Evolutionary conservation across 306 rosid genomes (phyloP), one percentile per base, ranked within the genome.

Genomic region (Inga oerstediana): DNA sequence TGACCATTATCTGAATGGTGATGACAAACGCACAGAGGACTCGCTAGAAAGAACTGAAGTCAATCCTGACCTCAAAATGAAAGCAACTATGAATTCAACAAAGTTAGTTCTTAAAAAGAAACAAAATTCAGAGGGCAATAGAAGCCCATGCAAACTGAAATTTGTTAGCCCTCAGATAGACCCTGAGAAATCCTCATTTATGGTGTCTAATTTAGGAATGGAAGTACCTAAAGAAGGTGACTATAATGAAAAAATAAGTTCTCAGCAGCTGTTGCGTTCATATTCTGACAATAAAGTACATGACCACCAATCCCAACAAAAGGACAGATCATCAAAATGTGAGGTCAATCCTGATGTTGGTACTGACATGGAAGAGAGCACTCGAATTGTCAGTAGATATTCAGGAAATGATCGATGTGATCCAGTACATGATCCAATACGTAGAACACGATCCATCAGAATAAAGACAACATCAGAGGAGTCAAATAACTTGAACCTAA

Each of bases 401-500:
- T 86, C 80, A 80, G 87, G 74, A 59, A 39, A 34, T 81, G 86
- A 74, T 84, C 81, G 69, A 51, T 62, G 81, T 69, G 85, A 79
- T 80, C 52, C 81, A 62, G 83, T 24, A 41, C 79, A 77, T 48
- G 93, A 89, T 86, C 88, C 90, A 35, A 51, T 74, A 46, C 90
- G 86, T 15, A 86, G 94, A 85, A 76, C 87, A 75, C 88, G 92
- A 73, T 87, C 95, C 78, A 72, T 77, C 20, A 89, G 89, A 88
- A 77, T 83, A 49, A 92, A 91, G 84, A 85, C 85, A 76, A 76
- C 84, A 74, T 82, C 91, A 15, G 85, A 68, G 78, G 90, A 84
- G 75, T 84, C 85, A 75, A 88, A 81, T 73, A 48, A 85, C 80
- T 34, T 49, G 68, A 87, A 77, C 72, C 61, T 46, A 65, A 80